A percentile compares a stretch with the other conserved stretches of the same genome.
phyloP scores from a whole-genome alignment of 805 yeast species.

The Tetrapisispora pingtungensis region DNA sequence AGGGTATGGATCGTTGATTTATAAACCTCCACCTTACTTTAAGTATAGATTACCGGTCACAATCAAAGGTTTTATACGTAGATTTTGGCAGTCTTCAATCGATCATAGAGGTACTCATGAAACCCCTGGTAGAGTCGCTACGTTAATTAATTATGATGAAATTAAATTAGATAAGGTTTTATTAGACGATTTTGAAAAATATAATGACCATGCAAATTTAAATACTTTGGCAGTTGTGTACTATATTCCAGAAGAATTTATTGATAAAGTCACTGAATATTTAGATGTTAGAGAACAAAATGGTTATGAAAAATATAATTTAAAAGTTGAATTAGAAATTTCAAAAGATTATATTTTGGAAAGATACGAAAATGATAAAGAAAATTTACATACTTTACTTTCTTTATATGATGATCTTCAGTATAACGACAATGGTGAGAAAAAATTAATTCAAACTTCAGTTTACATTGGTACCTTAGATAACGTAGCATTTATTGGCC shows the following conservation, averaged over 20 bases:
- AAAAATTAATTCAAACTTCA: conserved; percentile 40
- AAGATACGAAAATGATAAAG: neutral
- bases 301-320: conserved; percentile 66
- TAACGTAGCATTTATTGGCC: conserved; percentile 79
- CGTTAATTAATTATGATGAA: conserved; percentile 55
- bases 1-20: conserved; percentile 83
- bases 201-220: conserved; percentile 28
- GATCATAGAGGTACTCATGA: conserved; percentile 88
- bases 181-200: conserved; percentile 32
- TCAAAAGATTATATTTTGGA: neutral
- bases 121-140: conserved; percentile 82
- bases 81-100: conserved; percentile 86
- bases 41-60: conserved; percentile 59
- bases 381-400: neutral
- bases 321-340: conserved; percentile 46
- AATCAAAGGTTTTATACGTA: conserved; percentile 61
- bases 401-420: conserved; percentile 16
- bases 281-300: conserved; percentile 80
- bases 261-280: conserved; percentile 51
- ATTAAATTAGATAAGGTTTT: conserved; percentile 35
- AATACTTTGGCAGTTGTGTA: conserved; percentile 76
- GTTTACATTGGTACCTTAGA: conserved; percentile 79
- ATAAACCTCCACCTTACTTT: conserved; percentile 78
- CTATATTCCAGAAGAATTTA: conserved; percentile 58
- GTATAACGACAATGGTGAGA: conserved; percentile 28